These are phyloP conservation scores for Pleurotus platypus DNA, from an alignment of 768 basidiomycete genomes.

Conservation along the genomic window DNA sequence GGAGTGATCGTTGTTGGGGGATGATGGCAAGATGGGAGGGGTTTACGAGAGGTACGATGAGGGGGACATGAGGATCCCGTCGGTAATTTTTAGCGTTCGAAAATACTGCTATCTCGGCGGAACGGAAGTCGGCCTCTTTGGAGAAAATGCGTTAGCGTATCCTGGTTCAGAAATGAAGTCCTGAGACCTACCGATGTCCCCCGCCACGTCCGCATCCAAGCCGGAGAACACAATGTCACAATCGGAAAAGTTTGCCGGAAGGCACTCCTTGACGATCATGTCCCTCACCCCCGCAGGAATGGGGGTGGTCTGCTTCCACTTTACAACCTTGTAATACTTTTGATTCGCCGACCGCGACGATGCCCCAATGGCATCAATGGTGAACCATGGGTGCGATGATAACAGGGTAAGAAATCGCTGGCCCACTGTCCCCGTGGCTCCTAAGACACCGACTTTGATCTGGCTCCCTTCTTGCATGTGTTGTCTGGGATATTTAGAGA, in stretches of 20 bases:
- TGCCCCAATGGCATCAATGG: conserved; percentile 83
- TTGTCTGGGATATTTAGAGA: conserved; percentile 30
- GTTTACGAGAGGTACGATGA: conserved; percentile 96
- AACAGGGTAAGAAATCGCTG: conserved; percentile 93
- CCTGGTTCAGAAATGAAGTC: neutral
- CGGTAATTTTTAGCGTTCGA: conserved; percentile 98
- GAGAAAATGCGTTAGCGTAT: conserved; percentile 7
- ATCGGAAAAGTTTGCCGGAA: conserved; percentile 69
- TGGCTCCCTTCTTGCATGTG: conserved; percentile 28
- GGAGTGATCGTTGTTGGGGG: conserved; percentile 71
- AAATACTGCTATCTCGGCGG: conserved; percentile 88
- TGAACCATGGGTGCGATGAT: conserved; percentile 86
- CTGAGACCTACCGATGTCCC: conserved; percentile 75
- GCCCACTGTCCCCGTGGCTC: conserved; percentile 92
- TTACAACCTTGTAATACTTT: conserved; percentile 64
- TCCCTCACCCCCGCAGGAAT: conserved; percentile 64
- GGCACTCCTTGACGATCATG: conserved; percentile 73
- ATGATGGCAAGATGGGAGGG: conserved; percentile 81
- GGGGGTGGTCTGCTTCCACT: conserved; percentile 84
- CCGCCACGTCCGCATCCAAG: conserved; percentile 92
- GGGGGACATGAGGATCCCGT: conserved; percentile 87
- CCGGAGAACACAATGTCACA: conserved; percentile 93
- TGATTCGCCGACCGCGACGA: conserved; percentile 86
- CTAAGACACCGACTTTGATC: conserved; percentile 68
- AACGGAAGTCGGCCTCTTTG: conserved; percentile 80